A percentile compares a stretch with the other conserved stretches of the same genome.
phyloP scores from a whole-genome alignment of 2,329 filamentous ascomycete species.

The Exserohilum turcica region DNA sequence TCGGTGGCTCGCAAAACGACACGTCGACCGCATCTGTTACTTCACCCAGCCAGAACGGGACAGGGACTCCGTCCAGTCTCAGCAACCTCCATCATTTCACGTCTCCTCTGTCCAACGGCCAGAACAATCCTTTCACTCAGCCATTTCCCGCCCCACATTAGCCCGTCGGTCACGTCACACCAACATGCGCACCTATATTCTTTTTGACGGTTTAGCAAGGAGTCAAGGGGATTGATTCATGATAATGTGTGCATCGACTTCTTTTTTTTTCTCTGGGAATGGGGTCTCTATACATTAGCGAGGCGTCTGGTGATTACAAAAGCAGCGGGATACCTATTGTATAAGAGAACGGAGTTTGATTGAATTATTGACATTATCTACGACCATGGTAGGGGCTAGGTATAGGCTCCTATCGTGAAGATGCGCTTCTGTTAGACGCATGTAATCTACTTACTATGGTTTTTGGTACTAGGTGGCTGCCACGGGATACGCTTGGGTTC shows the following conservation, averaged over 20 bases:
- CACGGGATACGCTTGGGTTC: neutral
- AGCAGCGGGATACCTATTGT: conserved; percentile 10
- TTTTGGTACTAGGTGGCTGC: neutral
- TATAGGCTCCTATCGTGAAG: neutral
- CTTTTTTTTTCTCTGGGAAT: conserved; percentile 8
- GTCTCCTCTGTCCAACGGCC: conserved; percentile 7
- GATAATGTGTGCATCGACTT: neutral
- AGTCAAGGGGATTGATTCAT: conserved; percentile 14
- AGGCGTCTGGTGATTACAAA: conserved; percentile 19
- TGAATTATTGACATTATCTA: no score
- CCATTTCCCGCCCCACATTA: conserved; percentile 15
- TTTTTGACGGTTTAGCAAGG: conserved; percentile 16
- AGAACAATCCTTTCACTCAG: conserved; percentile 18
- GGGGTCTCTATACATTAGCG: conserved; percentile 13
- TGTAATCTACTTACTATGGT: neutral
- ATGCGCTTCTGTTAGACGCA: neutral
- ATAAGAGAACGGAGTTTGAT: conserved; percentile 4
- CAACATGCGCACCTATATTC: conserved; percentile 2
- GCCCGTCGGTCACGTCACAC: neutral
- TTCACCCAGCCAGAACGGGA: neutral
- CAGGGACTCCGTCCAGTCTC: neutral
- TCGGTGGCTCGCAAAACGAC: conserved; percentile 4
- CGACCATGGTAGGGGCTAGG: neutral
- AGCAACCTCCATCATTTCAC: neutral
- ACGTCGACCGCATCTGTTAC: neutral